Evolutionary conservation across 345 rosid species (phyloP).

Genomic region (Gossypium anomalum): DNA sequence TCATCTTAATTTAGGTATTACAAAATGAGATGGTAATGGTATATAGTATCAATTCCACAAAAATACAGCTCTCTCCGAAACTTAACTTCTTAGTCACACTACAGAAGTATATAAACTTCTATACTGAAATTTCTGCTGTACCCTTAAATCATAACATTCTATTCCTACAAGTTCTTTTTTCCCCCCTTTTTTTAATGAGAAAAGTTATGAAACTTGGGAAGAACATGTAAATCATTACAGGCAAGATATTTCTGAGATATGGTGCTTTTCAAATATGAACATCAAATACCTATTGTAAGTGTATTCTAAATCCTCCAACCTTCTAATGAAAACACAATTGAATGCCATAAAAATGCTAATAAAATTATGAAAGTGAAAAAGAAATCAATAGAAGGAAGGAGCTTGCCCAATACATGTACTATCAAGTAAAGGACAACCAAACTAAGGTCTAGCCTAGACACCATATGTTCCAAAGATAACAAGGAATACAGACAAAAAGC

Average conservation of each 20-base stretch:
- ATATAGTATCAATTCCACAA: neutral
- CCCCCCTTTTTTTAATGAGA: neutral
- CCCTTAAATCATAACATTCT: neutral
- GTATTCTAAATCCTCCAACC: neutral
- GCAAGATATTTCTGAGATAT: neutral
- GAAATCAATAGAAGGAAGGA: neutral
- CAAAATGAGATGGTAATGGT: neutral
- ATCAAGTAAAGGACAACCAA: neutral
- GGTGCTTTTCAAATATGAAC: slow-evolving; percentile 5
- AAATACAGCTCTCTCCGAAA: neutral
- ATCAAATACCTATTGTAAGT: neutral
- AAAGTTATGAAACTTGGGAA: neutral
- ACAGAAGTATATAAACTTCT: neutral
- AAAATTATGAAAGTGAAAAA: neutral
- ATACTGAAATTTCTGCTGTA: neutral
- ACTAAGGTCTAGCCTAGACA: neutral
- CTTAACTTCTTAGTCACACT: neutral
- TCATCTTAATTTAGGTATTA: neutral
- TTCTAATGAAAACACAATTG: neutral
- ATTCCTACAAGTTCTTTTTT: neutral
- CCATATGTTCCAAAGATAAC: neutral
- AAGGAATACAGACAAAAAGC: neutral
- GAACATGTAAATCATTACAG: neutral
- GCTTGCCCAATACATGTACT: neutral
- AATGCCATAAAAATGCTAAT: neutral